Conservation (phyloP, 345 rosid species). For the Diplotaxis tenuifolia region DNA sequence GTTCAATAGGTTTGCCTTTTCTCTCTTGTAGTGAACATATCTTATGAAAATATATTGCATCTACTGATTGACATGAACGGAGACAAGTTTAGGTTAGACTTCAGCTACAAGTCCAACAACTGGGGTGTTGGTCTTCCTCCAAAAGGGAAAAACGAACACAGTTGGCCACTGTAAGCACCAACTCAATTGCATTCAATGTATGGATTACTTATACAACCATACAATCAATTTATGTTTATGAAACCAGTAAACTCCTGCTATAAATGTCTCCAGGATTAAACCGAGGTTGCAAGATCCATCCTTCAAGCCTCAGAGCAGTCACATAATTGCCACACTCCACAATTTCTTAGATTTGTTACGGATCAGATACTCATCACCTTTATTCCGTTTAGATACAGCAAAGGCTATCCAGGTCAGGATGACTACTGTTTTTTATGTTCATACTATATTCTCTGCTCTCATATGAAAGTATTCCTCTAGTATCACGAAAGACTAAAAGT, state of each 20-base stretch:
- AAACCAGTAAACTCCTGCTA: not conserved
- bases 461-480: not conserved
- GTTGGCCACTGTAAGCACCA: constrained; percentile 75
- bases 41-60: no score
- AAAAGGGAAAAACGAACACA: constrained; percentile 70
- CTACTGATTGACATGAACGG: no score
- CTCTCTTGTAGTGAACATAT: no score
- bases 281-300: constrained; percentile 84
- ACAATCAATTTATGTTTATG: constrained; percentile 1
- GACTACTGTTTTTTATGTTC: not conserved
- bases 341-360: constrained; percentile 63
- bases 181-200: not conserved
- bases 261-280: constrained; percentile 53
- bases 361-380: constrained; percentile 89
- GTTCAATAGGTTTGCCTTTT: no score
- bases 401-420: constrained; percentile 75
- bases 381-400: constrained; percentile 72
- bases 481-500: not conserved
- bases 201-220: not conserved
- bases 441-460: constrained; percentile 7
- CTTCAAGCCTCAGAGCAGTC: constrained; percentile 73
- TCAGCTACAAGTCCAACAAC: constrained; percentile 69
- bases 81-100: no score
- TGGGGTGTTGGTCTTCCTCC: constrained; percentile 99
- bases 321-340: constrained; percentile 67